Conservation (phyloP, 2,329 filamentous ascomycete species). For the Aspergillus sp. region DNA sequence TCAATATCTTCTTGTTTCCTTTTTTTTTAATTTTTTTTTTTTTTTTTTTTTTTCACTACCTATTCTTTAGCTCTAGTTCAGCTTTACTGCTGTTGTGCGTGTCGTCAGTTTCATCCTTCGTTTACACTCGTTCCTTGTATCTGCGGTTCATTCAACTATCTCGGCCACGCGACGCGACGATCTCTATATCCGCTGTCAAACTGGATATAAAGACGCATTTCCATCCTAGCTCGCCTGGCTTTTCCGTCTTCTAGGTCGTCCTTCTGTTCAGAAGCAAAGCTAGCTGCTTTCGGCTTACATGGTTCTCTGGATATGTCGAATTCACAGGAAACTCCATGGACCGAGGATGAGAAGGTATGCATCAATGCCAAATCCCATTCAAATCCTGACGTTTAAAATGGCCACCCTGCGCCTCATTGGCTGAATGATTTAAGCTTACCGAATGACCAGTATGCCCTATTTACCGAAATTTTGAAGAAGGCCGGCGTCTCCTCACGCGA, state of each 20-base stretch:
- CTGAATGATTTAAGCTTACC: slow-evolving; percentile 3
- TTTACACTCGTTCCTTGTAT: slow-evolving; percentile 5
- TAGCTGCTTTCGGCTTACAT: slow-evolving; percentile 29
- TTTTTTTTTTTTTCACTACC: slow-evolving; percentile 11
- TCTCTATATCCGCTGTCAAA: slow-evolving; percentile 14
- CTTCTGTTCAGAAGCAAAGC: slow-evolving; percentile 8
- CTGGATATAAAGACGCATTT: slow-evolving; percentile 6
- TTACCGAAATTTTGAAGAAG: slow-evolving; percentile 45
- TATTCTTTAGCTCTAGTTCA: slow-evolving; percentile 1
- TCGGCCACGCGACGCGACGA: slow-evolving; percentile 19
- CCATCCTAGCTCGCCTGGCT: slow-evolving; percentile 3
- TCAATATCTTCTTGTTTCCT: slow-evolving; percentile 12
- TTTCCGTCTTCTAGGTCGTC: slow-evolving; percentile 5
- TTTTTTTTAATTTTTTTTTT: slow-evolving; percentile 3
- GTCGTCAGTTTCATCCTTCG: slow-evolving; percentile 5
- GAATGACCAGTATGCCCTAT: slow-evolving; percentile 36
- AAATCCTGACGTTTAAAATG: background rate
- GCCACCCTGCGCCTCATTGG: background rate
- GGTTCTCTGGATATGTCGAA: slow-evolving; percentile 45
- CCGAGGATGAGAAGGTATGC: slow-evolving; percentile 48
- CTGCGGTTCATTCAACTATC: slow-evolving; percentile 2
- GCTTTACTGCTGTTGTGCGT: slow-evolving; percentile 8
- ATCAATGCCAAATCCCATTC: background rate
- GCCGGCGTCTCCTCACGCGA: slow-evolving; percentile 36
- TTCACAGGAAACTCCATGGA: slow-evolving; percentile 43